Evolutionary conservation across 2,329 filamentous ascomycete species (phyloP).

Genomic region (Fusarium sp.): DNA sequence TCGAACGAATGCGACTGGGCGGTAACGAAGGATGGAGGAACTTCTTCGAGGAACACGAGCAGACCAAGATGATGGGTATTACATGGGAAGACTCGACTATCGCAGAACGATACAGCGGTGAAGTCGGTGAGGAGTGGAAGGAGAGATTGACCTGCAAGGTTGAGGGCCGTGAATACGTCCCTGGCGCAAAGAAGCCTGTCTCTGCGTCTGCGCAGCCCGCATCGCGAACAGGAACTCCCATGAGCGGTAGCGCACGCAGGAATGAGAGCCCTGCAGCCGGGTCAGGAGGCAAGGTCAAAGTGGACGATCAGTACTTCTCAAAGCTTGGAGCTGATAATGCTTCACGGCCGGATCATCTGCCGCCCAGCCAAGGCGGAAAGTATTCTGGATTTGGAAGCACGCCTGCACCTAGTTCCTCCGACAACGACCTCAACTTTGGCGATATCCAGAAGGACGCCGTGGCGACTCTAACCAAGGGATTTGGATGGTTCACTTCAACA

Average conservation of each 20-base stretch:
- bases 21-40: slow-evolving; percentile 89
- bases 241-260: slow-evolving; percentile 57
- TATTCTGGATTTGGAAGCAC: slow-evolving; percentile 91
- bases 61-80: slow-evolving; percentile 75
- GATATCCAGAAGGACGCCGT: slow-evolving; percentile 94
- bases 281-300: slow-evolving; percentile 67
- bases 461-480: slow-evolving; percentile 88
- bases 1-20: slow-evolving; percentile 91
- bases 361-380: slow-evolving; percentile 92
- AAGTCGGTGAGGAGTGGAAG: slow-evolving; percentile 95
- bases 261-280: slow-evolving; percentile 57
- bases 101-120: slow-evolving; percentile 88
- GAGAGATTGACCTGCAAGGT: slow-evolving; percentile 89
- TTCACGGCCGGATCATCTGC: slow-evolving; percentile 76
- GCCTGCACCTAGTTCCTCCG: slow-evolving; percentile 65
- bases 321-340: slow-evolving; percentile 87
- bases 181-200: slow-evolving; percentile 70
- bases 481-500: slow-evolving; percentile 92
- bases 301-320: slow-evolving; percentile 92
- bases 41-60: slow-evolving; percentile 83
- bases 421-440: slow-evolving; percentile 73
- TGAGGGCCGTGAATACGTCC: slow-evolving; percentile 88
- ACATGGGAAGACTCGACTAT: slow-evolving; percentile 91
- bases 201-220: slow-evolving; percentile 51
- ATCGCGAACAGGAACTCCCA: slow-evolving; percentile 58